Percentiles rank a stretch among this genome's conserved stretches.
These are phyloP conservation scores for Yamadazyma buinensis DNA, from an alignment of 1,139 yeast genomes.

Conservation along the genomic window DNA sequence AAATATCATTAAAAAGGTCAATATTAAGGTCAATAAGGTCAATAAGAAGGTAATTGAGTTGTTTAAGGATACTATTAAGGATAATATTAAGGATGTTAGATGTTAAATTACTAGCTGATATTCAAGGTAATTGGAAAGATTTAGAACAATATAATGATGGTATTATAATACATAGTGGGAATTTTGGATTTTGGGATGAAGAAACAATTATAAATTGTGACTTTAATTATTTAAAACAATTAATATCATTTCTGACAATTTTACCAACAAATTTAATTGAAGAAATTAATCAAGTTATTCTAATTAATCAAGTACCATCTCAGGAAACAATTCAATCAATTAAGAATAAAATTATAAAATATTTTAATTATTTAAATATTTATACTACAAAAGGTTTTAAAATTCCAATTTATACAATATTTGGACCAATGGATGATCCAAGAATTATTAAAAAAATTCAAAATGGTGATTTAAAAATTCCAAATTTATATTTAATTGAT, in stretches of 20 bases:
- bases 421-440: conserved; percentile 76
- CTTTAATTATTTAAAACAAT: conserved; percentile 54
- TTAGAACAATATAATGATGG: conserved; percentile 17
- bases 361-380: conserved; percentile 51
- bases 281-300: conserved; percentile 44
- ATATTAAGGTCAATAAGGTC: too few species aligned
- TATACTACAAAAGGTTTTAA: conserved; percentile 36
- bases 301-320: conserved; percentile 24
- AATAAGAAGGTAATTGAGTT: too few species aligned
- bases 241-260: conserved; percentile 66
- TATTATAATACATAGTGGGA: conserved; percentile 66
- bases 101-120: conserved; percentile 27
- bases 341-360: conserved; percentile 35
- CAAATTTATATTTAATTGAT: conserved; percentile 60
- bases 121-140: conserved; percentile 30
- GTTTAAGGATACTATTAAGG: too few species aligned
- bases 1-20: too few species aligned
- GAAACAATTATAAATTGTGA: conserved; percentile 55
- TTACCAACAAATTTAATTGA: conserved; percentile 44
- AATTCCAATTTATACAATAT: conserved; percentile 72
- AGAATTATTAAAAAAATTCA: conserved; percentile 59
- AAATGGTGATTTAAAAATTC: conserved; percentile 47
- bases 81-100: too few species aligned
- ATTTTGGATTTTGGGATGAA: conserved; percentile 71
- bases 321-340: conserved; percentile 23